phyloP scores from a whole-genome alignment of 75 land plant species.

The Pinus tabuliformis region DNA sequence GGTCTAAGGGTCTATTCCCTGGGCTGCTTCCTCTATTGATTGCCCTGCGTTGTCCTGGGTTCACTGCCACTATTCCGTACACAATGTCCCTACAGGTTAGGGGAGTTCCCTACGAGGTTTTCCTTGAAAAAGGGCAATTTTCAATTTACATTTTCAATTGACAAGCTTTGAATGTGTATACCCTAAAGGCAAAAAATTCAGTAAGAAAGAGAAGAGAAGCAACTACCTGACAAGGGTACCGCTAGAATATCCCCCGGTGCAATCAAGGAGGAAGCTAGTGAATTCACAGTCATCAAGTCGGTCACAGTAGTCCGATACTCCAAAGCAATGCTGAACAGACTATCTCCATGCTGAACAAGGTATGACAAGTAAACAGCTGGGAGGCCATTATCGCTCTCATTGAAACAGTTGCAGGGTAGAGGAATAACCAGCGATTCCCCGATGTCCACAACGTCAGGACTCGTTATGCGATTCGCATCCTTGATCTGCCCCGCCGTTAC shows the following conservation, averaged over 20 bases:
- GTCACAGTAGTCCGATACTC: neutral
- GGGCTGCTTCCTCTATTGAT: no score
- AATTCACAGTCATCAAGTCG: constrained; percentile 5
- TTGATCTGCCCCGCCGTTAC: constrained; percentile 11
- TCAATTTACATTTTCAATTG: no score
- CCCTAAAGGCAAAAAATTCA: neutral
- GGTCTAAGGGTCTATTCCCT: no score
- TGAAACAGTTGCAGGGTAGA: constrained; percentile 9
- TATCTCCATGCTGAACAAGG: constrained; percentile 9
- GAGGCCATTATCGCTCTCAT: neutral
- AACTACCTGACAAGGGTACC: constrained; percentile 10
- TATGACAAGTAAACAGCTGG: constrained; percentile 8
- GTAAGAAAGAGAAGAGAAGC: neutral
- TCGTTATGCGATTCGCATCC: constrained; percentile 6
- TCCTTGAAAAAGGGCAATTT: no score
- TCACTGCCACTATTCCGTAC: no score
- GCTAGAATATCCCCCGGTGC: neutral
- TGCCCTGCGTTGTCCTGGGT: no score
- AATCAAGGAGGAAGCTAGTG: constrained; percentile 2
- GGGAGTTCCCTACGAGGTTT: no score
- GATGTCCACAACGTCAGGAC: neutral
- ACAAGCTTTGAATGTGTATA: neutral
- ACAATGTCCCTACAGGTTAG: no score
- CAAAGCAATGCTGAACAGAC: neutral
- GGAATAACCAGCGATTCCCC: constrained; percentile 11